Conservation (phyloP, 352 stramenopile genomes). For the Phytophthora aleatoria region DNA sequence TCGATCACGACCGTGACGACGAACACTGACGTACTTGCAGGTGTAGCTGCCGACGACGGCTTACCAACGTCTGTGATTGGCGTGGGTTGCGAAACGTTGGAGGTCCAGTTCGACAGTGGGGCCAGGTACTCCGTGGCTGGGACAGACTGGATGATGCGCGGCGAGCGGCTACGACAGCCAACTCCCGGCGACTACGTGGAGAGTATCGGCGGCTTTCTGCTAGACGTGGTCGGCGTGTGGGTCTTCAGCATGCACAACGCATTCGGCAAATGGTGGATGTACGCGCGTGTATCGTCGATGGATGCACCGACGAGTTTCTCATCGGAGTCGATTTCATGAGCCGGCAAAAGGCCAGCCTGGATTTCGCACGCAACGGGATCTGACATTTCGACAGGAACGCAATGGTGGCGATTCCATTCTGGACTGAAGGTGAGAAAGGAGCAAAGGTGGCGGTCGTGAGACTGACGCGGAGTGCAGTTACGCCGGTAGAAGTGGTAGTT, state of each 20-base stretch:
- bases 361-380: background rate
- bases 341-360: background rate
- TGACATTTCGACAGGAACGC: background rate
- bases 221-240: constrained; percentile 8
- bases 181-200: constrained; percentile 7
- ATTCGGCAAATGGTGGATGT: background rate
- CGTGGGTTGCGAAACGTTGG: background rate
- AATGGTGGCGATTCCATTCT: background rate
- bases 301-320: background rate
- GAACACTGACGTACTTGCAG: background rate
- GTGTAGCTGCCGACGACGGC: background rate
- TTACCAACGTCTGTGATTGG: background rate
- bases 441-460: background rate
- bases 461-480: background rate
- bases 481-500: background rate
- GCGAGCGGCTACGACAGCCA: background rate
- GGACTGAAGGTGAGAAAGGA: background rate
- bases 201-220: constrained; percentile 7
- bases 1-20: background rate
- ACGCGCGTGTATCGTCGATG: background rate
- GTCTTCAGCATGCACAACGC: background rate
- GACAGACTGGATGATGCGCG: constrained; percentile 5
- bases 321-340: constrained; percentile 4
- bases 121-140: constrained; percentile 1
- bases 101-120: constrained; percentile 9